Percentiles rank a stretch among this genome's conserved stretches.
These are phyloP conservation scores for Penicillium hesseltinei DNA, from an alignment of 2,329 filamentous ascomycete species.

Conservation along the genomic window DNA sequence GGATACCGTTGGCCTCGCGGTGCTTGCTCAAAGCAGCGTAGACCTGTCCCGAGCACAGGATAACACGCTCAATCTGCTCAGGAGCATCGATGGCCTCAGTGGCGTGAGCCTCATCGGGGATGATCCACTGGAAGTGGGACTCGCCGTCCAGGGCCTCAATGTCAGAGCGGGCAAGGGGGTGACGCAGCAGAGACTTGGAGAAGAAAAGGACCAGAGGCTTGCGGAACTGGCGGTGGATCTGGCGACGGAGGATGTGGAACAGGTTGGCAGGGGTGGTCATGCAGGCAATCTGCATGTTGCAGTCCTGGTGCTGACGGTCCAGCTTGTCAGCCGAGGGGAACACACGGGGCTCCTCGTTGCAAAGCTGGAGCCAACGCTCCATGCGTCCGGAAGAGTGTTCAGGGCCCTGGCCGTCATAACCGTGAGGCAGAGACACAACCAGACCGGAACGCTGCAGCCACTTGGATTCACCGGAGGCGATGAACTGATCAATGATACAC, in stretches of 20 bases:
- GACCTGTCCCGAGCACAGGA: constrained; percentile 93
- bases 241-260: constrained; percentile 93
- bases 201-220: constrained; percentile 99
- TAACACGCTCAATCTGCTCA: constrained; percentile 88
- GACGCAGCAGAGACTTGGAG: constrained; percentile 92
- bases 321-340: constrained; percentile 88
- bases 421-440: constrained; percentile 93
- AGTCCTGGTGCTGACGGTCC: constrained; percentile 96
- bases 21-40: constrained; percentile 88
- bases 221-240: constrained; percentile 99
- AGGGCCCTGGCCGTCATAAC: constrained; percentile 96
- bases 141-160: constrained; percentile 90
- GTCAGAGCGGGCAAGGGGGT: constrained; percentile 83
- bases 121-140: constrained; percentile 95
- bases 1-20: constrained; percentile 79
- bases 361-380: constrained; percentile 95
- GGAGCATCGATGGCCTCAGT: constrained; percentile 68
- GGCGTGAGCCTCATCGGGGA: constrained; percentile 82
- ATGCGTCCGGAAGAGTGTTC: constrained; percentile 97
- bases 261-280: constrained; percentile 95
- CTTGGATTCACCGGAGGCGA: constrained; percentile 95
- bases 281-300: constrained; percentile 98
- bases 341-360: constrained; percentile 92
- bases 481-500: constrained; percentile 98
- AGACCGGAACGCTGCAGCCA: constrained; percentile 98